Evolutionary conservation across 441 rosid species (phyloP).

Genomic region (Gossypium lobatum): DNA sequence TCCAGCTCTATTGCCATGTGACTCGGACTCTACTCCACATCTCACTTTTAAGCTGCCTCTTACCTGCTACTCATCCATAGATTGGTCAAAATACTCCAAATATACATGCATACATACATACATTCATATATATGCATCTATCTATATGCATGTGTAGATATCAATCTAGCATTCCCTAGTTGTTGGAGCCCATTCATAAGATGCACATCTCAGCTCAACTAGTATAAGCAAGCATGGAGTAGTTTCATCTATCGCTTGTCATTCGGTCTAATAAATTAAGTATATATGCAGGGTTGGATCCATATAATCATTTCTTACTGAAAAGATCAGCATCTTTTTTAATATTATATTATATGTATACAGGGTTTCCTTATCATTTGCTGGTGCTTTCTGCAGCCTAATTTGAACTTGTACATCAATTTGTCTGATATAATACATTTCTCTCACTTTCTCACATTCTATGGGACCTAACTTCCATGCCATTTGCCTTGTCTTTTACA

Average conservation of each 20-base stretch:
- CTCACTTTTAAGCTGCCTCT: conserved; percentile 2
- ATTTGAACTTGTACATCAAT: not conserved
- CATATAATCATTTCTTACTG: no score
- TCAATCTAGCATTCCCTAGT: not conserved
- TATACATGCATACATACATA: not conserved
- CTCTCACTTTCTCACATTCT: not conserved
- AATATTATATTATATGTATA: not conserved
- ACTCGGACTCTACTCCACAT: conserved; percentile 14
- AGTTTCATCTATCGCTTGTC: no score
- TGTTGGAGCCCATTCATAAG: not conserved
- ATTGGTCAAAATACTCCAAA: not conserved
- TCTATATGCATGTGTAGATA: not conserved
- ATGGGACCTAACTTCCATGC: conserved; percentile 2
- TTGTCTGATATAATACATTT: conserved; percentile 4
- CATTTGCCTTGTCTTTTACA: not conserved
- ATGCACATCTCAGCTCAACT: no score
- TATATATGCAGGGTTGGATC: no score
- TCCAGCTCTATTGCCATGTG: conserved; percentile 36
- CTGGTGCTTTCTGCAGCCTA: not conserved
- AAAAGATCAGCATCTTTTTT: no score
- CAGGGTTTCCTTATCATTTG: conserved; percentile 3
- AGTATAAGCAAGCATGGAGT: no score
- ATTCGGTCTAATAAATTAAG: no score
- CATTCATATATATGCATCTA: no score
- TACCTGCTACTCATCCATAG: not conserved